These are phyloP conservation scores for Pseudocercospora musae DNA, from an alignment of 2,329 filamentous ascomycete species.

Conservation along the genomic window DNA sequence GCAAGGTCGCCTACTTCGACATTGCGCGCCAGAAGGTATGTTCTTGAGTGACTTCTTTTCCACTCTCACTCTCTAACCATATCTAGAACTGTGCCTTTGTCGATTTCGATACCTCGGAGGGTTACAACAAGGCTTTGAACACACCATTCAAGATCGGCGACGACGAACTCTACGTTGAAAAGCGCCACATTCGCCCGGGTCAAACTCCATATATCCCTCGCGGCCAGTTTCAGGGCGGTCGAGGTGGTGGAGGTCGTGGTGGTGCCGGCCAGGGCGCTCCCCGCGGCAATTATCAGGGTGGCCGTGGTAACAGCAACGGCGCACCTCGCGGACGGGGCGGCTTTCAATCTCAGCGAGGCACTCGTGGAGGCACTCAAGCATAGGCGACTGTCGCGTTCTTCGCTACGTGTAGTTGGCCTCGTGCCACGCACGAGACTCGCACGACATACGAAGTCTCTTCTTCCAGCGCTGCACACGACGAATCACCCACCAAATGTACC, in stretches of 20 bases:
- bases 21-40: conserved; percentile 71
- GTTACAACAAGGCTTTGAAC: conserved; percentile 76
- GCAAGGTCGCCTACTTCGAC: conserved; percentile 62
- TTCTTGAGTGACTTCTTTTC: not conserved
- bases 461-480: not conserved
- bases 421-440: not conserved
- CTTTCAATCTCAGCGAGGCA: conserved; percentile 10
- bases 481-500: conserved; percentile 12
- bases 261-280: conserved; percentile 34
- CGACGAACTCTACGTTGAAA: conserved; percentile 81
- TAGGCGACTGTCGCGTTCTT: not conserved
- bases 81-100: conserved; percentile 90
- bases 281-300: conserved; percentile 59
- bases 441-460: not conserved
- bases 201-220: conserved; percentile 37
- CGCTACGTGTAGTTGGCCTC: not conserved
- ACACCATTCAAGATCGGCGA: conserved; percentile 80
- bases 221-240: conserved; percentile 40
- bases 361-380: conserved; percentile 9
- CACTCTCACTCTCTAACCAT: not conserved
- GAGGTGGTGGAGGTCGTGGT: conserved; percentile 53
- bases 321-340: conserved; percentile 22
- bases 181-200: conserved; percentile 64
- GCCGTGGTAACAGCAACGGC: conserved; percentile 53
- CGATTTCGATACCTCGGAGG: conserved; percentile 78